Percentiles rank a stretch among this genome's conserved stretches.
These are phyloP conservation scores for Aspergillus bertholletiae DNA, from an alignment of 495 filamentous ascomycete species.

Conservation along the genomic window DNA sequence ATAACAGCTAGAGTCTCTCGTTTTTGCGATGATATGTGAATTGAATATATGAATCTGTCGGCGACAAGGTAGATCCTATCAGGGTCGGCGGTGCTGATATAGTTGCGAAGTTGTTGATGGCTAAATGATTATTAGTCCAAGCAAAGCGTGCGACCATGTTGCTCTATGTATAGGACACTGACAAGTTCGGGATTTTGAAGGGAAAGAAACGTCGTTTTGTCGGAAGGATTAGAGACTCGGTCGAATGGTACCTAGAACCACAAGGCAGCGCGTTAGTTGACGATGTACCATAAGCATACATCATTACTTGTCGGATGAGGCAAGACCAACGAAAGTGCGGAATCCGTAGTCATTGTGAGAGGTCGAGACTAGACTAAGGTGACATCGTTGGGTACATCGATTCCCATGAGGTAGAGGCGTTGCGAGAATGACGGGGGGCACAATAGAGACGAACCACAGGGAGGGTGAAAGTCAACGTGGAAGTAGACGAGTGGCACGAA, in stretches of 20 bases:
- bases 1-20: conserved; percentile 73
- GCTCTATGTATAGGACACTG: conserved; percentile 27
- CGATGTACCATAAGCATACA: neutral
- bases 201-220: conserved; percentile 73
- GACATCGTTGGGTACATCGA: conserved; percentile 30
- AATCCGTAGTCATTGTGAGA: conserved; percentile 46
- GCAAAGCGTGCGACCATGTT: conserved; percentile 1
- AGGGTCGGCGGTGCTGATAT: conserved; percentile 75
- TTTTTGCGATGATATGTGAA: conserved; percentile 68
- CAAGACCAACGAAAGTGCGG: conserved; percentile 31
- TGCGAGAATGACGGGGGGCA: conserved; percentile 9
- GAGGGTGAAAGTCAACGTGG: neutral
- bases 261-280: conserved; percentile 11
- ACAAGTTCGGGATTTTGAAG: conserved; percentile 70
- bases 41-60: conserved; percentile 66
- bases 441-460: neutral
- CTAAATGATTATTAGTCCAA: conserved; percentile 43
- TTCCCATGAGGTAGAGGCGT: conserved; percentile 6
- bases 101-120: conserved; percentile 88
- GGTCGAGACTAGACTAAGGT: conserved; percentile 21
- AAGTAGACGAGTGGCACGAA: neutral
- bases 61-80: conserved; percentile 80
- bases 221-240: conserved; percentile 56
- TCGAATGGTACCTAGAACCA: conserved; percentile 50
- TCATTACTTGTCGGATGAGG: conserved; percentile 3